These are phyloP conservation scores for Obba rivulosa DNA, from an alignment of 768 basidiomycete genomes.

Conservation along the genomic window DNA sequence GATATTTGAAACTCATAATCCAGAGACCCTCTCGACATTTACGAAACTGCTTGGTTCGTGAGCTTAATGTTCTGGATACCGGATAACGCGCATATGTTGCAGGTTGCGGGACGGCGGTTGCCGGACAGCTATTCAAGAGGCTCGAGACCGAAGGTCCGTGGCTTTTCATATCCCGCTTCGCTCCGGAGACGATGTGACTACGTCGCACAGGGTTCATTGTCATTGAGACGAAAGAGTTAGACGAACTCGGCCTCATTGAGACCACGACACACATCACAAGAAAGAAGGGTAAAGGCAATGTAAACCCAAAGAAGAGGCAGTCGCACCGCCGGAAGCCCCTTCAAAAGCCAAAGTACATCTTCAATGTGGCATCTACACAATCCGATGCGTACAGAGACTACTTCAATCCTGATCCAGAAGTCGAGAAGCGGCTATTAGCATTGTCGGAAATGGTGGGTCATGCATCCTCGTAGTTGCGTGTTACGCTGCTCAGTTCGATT, in stretches of 20 bases:
- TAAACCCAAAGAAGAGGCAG: constrained; percentile 37
- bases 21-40: constrained; percentile 44
- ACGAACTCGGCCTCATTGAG: constrained; percentile 46
- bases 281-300: constrained; percentile 25
- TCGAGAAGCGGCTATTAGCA: constrained; percentile 59
- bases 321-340: constrained; percentile 41
- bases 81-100: not conserved
- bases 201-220: constrained; percentile 51
- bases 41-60: constrained; percentile 54
- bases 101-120: constrained; percentile 52
- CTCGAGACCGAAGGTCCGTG: constrained; percentile 64
- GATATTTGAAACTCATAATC: constrained; percentile 46
- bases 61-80: not conserved
- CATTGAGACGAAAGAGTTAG: constrained; percentile 40
- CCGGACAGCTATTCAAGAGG: constrained; percentile 59
- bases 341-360: constrained; percentile 53
- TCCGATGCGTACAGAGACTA: constrained; percentile 56
- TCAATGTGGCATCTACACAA: constrained; percentile 43
- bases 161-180: not conserved
- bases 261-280: constrained; percentile 34
- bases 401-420: constrained; percentile 55
- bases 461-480: constrained; percentile 4
- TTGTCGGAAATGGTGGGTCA: constrained; percentile 47
- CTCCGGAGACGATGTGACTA: not conserved
- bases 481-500: constrained; percentile 4